Evolutionary conservation across 352 stramenopile species (phyloP), one percentile per base, ranked within the genome.

Genomic region (Nothophytophthora sp.): DNA sequence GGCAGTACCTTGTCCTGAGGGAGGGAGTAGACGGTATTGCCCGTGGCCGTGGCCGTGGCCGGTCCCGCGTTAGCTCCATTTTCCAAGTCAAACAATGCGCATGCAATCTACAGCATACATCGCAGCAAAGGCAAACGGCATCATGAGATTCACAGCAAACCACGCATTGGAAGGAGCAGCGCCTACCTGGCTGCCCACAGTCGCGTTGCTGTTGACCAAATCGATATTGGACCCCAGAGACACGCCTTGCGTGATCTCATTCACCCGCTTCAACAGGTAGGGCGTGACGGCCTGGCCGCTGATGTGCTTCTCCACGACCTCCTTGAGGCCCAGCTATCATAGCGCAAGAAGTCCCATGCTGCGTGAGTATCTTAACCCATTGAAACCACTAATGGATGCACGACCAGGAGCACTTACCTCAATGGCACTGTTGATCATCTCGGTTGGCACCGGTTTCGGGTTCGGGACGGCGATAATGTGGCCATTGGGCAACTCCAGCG

Each of bases 191-290:
- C 96, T 96, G 35, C 96, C 97, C 22, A 99, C 72, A 32, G 70
- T 73, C 11, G 96, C 97, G 70, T 99, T 99, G 67, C 97, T 95
- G 60, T 96, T 93, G 15, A 99, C 96, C 16, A 99, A 73, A 13
- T 96, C 84, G 40, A 99, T 98, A 76, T 99, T 99, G 23, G 95
- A 97, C 25, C 81, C 64, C 20, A 99, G 81, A 10, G 87, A 97
- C 11, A 60, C 69, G 28, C 96, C 96, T n/a, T 79, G 70, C 23
- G 97, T 99, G 58, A 97, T 90, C 64, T 98, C 84, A 43, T 98
- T 96, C 23, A 99, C 79, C 4, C 82, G 70, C 59, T 89, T 90
- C 30, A 92, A 60, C 42, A 91, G 49, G 58, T 89, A 91, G 29
- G 97, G 97, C 34, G 97, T 99, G 32, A 99, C 84, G 37, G 90